Conservation (phyloP, 2,329 filamentous ascomycete species). For the Venturia nashicola region DNA sequence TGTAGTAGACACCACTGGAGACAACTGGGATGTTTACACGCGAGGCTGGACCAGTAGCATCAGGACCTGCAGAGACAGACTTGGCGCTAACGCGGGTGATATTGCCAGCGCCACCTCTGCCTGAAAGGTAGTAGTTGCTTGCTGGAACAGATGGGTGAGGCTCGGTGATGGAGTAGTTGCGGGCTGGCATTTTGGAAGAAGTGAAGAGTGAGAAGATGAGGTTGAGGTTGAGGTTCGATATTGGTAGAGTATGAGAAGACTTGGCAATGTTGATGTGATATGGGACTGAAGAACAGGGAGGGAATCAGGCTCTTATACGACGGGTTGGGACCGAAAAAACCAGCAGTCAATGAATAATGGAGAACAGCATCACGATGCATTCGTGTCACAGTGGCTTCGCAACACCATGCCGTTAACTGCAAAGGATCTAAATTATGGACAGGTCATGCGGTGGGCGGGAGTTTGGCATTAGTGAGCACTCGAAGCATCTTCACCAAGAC, state of each 20-base stretch:
- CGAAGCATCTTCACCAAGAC: background rate
- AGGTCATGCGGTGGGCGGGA: background rate
- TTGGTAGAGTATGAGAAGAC: background rate
- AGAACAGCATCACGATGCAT: conserved; percentile 10
- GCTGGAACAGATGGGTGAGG: conserved; percentile 47
- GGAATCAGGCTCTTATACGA: conserved; percentile 4
- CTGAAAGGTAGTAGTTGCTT: conserved; percentile 38
- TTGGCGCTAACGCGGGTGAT: conserved; percentile 41
- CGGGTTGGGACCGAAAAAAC: background rate
- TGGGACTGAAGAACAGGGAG: background rate
- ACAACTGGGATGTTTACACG: conserved; percentile 35
- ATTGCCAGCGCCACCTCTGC: conserved; percentile 49
- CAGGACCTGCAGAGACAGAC: conserved; percentile 36
- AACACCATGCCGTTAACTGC: conserved; percentile 32
- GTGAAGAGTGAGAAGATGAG: background rate
- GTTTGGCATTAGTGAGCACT: conserved; percentile 6
- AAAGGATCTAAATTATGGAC: conserved; percentile 11
- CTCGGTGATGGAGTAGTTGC: conserved; percentile 44
- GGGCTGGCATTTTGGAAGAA: conserved; percentile 10
- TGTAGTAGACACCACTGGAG: conserved; percentile 41
- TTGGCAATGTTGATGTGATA: background rate
- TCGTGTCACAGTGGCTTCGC: background rate
- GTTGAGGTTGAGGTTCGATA: background rate
- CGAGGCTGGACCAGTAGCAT: conserved; percentile 35
- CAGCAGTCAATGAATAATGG: conserved; percentile 7